Evolutionary conservation across 2,329 filamentous ascomycete species (phyloP), one percentile per base, ranked within the genome.

Genomic region (Botrytis medusae): DNA sequence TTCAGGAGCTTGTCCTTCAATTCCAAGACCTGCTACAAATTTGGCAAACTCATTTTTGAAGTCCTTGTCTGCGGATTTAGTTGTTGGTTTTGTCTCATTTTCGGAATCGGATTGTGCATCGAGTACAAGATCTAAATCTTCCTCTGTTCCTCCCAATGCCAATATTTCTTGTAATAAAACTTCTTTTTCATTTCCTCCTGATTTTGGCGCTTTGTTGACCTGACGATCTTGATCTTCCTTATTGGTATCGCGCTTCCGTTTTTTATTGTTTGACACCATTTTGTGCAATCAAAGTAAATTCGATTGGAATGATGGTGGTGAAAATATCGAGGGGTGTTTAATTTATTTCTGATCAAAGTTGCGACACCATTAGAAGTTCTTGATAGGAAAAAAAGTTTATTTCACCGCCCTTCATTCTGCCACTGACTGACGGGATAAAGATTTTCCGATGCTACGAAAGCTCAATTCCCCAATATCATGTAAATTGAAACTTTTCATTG

Each of bases 61-160:
- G 44, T 82, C 81, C 79, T 86, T 86, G 74, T 87, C 86, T 9
- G 83, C 77, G 25, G 82, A 78, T 57, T 57, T 32, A 16, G 51
- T 7, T n/a, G 72, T 42, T 60, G 64, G 46, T 40, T 68, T 72
- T 8, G 74, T 71, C 44, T 74, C 78, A 20, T 79, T 79, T 40
- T 83, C 84, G 67, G 86, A 85, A 72, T 86, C 86, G 2, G 86
- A 88, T 75, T 85, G 83, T 10, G 86, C 82, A 74, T 87, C 88
- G 60, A 85, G 87, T 71, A 92, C 86, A 48, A 92, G 85, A 51
- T 88, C 87, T 61, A 91, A 80, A 75, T 92, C 90, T 60, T 88
- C 85, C 80, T 92, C 88, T 71, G 91, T 89, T 22, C 90, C 90
- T 5, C 90, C 90, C 2, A 92, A 83, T 22, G 88, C 88, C 76